Percentiles rank a stretch among this genome's conserved stretches.
These are phyloP conservation scores for Pichia sp. DNA, from an alignment of 1,139 yeast species.

Conservation along the genomic window DNA sequence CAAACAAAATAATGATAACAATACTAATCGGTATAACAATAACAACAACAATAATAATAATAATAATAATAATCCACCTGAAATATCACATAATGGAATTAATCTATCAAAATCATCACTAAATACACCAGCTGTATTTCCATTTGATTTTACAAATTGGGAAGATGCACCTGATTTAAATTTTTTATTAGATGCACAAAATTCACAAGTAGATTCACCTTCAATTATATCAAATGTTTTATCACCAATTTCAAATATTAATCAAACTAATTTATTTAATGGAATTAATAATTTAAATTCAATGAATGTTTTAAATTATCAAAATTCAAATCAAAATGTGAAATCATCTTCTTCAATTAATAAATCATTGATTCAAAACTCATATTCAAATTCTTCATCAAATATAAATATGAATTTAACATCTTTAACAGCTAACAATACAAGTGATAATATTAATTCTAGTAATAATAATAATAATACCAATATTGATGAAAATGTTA, in stretches of 20 bases:
- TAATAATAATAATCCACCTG: background rate
- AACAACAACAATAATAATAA: constrained; percentile 3
- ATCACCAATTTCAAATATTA: constrained; percentile 20
- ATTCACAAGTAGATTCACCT: constrained; percentile 18
- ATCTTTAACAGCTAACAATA: background rate
- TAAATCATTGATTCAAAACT: too few relatives aligned
- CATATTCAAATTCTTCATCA: too few relatives aligned
- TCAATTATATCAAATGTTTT: constrained; percentile 15
- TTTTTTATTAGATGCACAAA: constrained; percentile 20
- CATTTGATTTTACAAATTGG: constrained; percentile 26
- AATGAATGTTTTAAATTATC: background rate
- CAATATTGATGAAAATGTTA: constrained; percentile 6
- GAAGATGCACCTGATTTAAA: constrained; percentile 25
- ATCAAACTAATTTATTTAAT: background rate
- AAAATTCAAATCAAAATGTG: too few relatives aligned
- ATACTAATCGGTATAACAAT: background rate
- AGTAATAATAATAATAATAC: constrained; percentile 1
- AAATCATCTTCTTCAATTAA: too few relatives aligned
- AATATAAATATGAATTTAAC: background rate
- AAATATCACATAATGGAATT: background rate
- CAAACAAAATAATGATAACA: background rate
- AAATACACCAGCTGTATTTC: constrained; percentile 14
- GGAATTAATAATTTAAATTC: background rate
- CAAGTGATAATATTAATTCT: background rate
- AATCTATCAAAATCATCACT: background rate